Conservation (phyloP, 805 yeast genomes). For the Lipomyces japonicus region DNA sequence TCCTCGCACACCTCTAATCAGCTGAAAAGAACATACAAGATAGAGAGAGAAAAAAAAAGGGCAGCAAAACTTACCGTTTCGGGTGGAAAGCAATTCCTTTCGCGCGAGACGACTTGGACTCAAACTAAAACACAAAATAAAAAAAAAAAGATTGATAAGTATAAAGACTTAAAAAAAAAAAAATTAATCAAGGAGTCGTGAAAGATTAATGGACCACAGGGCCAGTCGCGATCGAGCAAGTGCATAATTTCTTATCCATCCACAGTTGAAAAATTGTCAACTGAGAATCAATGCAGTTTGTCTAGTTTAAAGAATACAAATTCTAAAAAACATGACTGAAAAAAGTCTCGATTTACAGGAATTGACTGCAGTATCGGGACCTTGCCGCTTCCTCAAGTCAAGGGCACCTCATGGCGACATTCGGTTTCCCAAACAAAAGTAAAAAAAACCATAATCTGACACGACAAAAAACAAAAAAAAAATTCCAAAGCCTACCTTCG, state of each 20-base stretch:
- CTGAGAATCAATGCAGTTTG: no score
- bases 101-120: constrained; percentile 96
- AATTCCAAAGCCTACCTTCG: constrained; percentile 64
- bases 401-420: no score
- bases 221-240: neutral
- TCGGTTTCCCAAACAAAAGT: no score
- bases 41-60: neutral
- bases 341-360: no score
- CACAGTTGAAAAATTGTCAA: no score
- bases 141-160: neutral
- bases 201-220: neutral
- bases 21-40: neutral
- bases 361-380: no score
- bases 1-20: constrained; percentile 2
- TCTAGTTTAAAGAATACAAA: no score
- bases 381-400: no score
- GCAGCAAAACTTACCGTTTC: constrained; percentile 45
- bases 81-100: constrained; percentile 98
- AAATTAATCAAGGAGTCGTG: neutral
- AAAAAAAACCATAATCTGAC: no score
- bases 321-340: no score
- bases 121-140: constrained; percentile 53
- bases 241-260: no score
- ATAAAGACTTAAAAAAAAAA: neutral
- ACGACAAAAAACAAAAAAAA: no score